phyloP scores from a whole-genome alignment of 768 basidiomycete genomes.

The Termitomyces sp. region DNA sequence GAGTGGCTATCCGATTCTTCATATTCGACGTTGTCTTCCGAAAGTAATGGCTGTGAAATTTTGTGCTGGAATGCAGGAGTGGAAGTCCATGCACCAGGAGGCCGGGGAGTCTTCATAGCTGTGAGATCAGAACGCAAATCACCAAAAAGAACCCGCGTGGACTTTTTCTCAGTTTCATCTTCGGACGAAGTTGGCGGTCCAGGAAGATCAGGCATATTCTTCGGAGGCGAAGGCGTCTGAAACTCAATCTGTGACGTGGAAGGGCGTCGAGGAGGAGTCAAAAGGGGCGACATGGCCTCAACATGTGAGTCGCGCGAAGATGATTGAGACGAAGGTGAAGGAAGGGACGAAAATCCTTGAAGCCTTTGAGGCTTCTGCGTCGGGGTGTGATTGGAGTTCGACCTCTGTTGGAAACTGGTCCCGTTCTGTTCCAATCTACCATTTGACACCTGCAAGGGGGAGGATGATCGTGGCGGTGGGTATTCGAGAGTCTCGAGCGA shows the following conservation, averaged over 20 bases:
- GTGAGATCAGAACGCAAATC: conserved; percentile 21
- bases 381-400: not conserved
- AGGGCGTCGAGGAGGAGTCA: conserved; percentile 46
- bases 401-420: conserved; percentile 12
- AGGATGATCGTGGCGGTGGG: conserved; percentile 10
- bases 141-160: conserved; percentile 14
- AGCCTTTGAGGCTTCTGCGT: not conserved
- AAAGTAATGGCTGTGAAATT: not conserved
- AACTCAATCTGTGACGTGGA: conserved; percentile 46
- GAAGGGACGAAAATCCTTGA: conserved; percentile 21
- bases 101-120: conserved; percentile 41
- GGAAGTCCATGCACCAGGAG: conserved; percentile 36
- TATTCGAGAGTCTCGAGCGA: conserved; percentile 5
- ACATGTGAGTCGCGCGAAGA: conserved; percentile 8
- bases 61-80: not conserved
- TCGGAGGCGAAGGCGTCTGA: conserved; percentile 61
- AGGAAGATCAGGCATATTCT: conserved; percentile 62
- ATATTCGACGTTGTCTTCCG: not conserved
- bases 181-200: conserved; percentile 59
- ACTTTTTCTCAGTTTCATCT: conserved; percentile 30
- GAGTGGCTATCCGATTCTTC: not conserved
- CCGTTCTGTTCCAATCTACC: conserved; percentile 5
- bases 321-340: conserved; percentile 26
- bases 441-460: not conserved
- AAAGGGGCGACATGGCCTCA: conserved; percentile 17